Conservation (phyloP, 495 filamentous ascomycete species). For the Daldinia loculata region DNA sequence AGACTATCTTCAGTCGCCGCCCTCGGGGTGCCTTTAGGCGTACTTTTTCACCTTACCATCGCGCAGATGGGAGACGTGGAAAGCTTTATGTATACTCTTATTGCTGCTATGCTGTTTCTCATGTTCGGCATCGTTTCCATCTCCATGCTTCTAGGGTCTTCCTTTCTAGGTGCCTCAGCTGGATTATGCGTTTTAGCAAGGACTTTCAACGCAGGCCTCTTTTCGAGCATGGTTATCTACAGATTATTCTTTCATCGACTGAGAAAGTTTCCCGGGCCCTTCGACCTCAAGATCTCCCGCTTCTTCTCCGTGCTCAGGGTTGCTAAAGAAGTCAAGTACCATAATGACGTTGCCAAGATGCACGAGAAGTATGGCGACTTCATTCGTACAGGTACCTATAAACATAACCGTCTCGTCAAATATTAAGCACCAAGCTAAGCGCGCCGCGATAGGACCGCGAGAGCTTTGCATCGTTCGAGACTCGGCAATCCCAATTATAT, state of each 20-base stretch:
- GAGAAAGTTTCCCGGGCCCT: constrained; percentile 56
- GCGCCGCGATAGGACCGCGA: constrained; percentile 30
- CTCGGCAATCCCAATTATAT: constrained; percentile 45
- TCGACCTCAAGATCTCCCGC: constrained; percentile 48
- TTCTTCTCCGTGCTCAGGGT: constrained; percentile 45
- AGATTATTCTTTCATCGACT: constrained; percentile 58
- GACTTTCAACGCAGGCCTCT: constrained; percentile 37
- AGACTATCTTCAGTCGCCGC: constrained; percentile 2
- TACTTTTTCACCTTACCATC: constrained; percentile 22
- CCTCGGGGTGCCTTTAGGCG: constrained; percentile 1
- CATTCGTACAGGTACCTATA: constrained; percentile 47
- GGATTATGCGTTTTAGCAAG: background rate
- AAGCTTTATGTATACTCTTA: constrained; percentile 9
- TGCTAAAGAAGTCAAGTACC: constrained; percentile 40
- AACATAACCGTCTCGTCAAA: background rate
- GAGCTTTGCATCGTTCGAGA: constrained; percentile 51
- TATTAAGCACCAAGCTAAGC: background rate
- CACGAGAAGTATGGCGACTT: constrained; percentile 53
- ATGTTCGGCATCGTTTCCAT: background rate
- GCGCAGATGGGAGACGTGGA: constrained; percentile 9
- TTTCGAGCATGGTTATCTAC: constrained; percentile 57
- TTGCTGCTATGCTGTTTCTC: background rate
- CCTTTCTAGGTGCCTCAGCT: background rate
- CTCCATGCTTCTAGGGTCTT: constrained; percentile 3
- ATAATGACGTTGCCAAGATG: constrained; percentile 42